Conservation (phyloP, 257 asterid genomes). For the Solanum etuberosum region DNA sequence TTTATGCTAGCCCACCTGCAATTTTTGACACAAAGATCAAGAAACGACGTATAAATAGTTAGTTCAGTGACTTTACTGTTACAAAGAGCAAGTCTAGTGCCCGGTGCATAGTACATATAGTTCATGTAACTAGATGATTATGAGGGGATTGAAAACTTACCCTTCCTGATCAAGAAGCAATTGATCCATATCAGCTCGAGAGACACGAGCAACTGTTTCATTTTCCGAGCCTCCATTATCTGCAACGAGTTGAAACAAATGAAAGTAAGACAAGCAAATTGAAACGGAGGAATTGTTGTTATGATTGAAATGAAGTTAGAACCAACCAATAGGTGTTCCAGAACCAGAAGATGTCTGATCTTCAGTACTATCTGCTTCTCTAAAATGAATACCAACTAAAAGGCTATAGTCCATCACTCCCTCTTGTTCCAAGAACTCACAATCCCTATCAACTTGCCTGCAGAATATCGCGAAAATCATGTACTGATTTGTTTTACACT, state of each 20-base stretch:
- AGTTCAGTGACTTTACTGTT: neutral
- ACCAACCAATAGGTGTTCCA: conserved; percentile 22
- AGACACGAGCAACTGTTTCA: conserved; percentile 51
- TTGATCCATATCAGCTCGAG: conserved; percentile 69
- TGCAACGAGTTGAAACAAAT: conserved; percentile 5
- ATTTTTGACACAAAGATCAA: neutral
- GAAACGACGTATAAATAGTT: neutral
- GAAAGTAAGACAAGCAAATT: neutral
- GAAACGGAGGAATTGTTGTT: neutral
- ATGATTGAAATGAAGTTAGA: neutral
- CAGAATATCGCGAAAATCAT: neutral
- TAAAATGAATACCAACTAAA: conserved; percentile 31
- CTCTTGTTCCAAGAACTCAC: conserved; percentile 33
- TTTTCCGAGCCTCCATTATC: conserved; percentile 47
- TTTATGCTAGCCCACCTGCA: conserved; percentile 78
- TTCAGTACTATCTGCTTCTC: conserved; percentile 10
- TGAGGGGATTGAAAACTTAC: conserved; percentile 23
- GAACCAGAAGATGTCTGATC: conserved; percentile 16
- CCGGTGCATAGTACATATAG: neutral
- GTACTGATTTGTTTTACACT: neutral
- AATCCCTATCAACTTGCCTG: conserved; percentile 38
- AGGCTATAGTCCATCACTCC: conserved; percentile 40
- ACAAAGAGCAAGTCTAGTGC: neutral
- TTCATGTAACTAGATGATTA: neutral
- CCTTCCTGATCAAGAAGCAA: conserved; percentile 66